Percentiles rank a stretch among this genome's conserved stretches.
Conservation (phyloP, 1,284 basidiomycete genomes). For the Ganoderma multipileum region DNA sequence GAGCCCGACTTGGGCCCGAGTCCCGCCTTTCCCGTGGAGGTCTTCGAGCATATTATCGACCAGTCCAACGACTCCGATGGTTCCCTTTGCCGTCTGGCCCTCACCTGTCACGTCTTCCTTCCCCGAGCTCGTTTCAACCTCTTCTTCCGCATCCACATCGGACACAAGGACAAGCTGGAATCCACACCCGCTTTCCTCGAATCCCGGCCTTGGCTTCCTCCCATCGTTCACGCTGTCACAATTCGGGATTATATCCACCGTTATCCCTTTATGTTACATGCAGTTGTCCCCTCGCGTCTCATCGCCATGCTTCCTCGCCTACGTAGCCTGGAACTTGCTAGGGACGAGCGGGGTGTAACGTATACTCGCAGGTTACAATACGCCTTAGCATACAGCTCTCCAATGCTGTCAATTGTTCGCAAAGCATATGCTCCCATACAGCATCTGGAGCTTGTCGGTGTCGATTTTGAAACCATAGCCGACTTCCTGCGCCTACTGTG, state of each 20-base stretch:
- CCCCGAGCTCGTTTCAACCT: not conserved
- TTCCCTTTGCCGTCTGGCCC: not conserved
- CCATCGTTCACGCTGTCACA: not conserved
- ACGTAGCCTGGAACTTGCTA: not conserved
- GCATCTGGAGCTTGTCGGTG: too few species aligned
- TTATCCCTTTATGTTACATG: not conserved
- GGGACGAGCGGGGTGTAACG: not conserved
- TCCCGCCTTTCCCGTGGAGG: not conserved
- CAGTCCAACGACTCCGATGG: not conserved
- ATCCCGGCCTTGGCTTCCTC: not conserved
- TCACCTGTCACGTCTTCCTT: not conserved
- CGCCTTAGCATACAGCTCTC: not conserved
- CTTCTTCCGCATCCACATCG: not conserved
- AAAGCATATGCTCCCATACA: too few species aligned
- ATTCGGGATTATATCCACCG: not conserved
- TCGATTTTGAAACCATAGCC: too few species aligned
- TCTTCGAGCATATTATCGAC: not conserved
- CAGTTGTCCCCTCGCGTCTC: not conserved
- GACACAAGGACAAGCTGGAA: not conserved
- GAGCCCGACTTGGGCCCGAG: too few species aligned
- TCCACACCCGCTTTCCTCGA: not conserved
- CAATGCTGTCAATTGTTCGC: not conserved
- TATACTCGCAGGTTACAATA: too few species aligned
- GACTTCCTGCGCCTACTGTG: too few species aligned
- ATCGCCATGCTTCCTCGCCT: not conserved